Base-by-base conservation (phyloP, 1,284 basidiomycete species). In the Irpex sp. region DNA sequence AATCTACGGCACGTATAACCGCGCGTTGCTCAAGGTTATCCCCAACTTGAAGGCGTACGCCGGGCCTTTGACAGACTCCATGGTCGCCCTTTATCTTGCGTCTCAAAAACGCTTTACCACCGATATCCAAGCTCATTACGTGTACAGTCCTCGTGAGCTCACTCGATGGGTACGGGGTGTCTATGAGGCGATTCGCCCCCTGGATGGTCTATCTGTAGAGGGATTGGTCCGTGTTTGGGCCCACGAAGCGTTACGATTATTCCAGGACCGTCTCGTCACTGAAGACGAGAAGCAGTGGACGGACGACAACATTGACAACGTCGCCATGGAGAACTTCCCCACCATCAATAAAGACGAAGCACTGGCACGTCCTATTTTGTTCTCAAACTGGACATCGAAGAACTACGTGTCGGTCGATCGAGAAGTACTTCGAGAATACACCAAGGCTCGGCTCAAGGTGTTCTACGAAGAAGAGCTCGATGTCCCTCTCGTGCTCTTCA, bases 331-430 rank as follows among this genome's bases (percentile, higher is more conserved):
- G 61, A 87, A 96, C 73, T 99, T 99, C 87, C 96, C 96, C 0
- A 95, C 90, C 5, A 89, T 98, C 73, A 89, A 93, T 71, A 82
- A 83, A 36, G 85, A 87, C 18, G 93, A 96, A 71, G 91, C 93
- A 1, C 82, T 99, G 33, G 75, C 71, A 23, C 86, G 97, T 19
- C 97, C 98, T 0, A 96, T 99, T 66, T 79, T 99, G 39, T 99
- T 96, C 82, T 97, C 95, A 4, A 98, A 99, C 74, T 99, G 97
- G 97, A 97, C 96, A 0, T 96, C 96, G n/a, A 94, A 96, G 76
- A 81, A 98, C 73, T 98, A 98, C 73, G 87, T 97, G 61, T 88
- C 95, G 3, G 96, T 99, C 55, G 94, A 97, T 65, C 86, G 97
- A 59, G 96, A 97, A 69, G 81, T 87, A 48, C 85, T 99, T 9